These are phyloP conservation scores for Boletus rubropictus DNA, from an alignment of 768 basidiomycete genomes.

Conservation along the genomic window DNA sequence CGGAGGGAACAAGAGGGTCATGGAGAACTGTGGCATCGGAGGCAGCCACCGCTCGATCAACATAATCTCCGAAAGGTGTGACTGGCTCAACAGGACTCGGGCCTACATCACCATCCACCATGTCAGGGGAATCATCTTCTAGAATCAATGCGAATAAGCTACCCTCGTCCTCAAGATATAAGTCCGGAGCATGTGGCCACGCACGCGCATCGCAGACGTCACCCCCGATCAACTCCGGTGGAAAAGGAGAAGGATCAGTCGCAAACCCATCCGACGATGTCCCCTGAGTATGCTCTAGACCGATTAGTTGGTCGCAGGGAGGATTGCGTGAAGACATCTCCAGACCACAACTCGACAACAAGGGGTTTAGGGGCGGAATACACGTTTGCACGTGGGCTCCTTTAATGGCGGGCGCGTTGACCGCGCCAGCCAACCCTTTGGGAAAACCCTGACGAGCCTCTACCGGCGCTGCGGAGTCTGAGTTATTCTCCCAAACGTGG, in stretches of 20 bases:
- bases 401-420: conserved; percentile 78
- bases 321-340: conserved; percentile 11
- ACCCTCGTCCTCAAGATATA: conserved; percentile 24
- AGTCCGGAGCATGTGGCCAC: conserved; percentile 18
- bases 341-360: conserved; percentile 6
- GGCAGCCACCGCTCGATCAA: conserved; percentile 64
- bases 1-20: conserved; percentile 15
- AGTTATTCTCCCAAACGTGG: conserved; percentile 59
- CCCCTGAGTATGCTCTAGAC: not conserved
- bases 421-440: conserved; percentile 71
- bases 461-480: conserved; percentile 2
- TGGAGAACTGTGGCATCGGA: conserved; percentile 26
- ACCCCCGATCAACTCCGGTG: conserved; percentile 11
- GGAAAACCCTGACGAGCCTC: conserved; percentile 53
- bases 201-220: conserved; percentile 1
- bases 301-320: conserved; percentile 24
- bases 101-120: conserved; percentile 43
- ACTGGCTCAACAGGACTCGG: conserved; percentile 71
- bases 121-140: conserved; percentile 60
- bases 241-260: not conserved
- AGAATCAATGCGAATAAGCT: conserved; percentile 55
- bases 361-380: conserved; percentile 62
- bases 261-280: not conserved
- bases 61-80: conserved; percentile 72
- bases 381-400: conserved; percentile 79